Base-by-base conservation (phyloP, 495 filamentous ascomycete genomes). In the Xylaria longipes region DNA sequence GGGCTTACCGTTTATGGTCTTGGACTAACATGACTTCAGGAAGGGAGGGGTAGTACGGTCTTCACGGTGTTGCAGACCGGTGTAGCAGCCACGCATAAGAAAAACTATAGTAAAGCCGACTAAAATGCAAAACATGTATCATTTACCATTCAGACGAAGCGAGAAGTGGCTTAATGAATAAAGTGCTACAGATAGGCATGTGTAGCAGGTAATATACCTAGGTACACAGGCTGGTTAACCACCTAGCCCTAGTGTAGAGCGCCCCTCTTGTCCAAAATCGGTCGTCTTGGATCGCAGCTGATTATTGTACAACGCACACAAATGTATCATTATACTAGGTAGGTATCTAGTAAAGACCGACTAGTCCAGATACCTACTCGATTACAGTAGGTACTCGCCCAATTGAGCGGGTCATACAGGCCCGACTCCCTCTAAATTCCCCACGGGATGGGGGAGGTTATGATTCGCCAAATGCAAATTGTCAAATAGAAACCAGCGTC, bases 1-100 rank as follows among this genome's bases (percentile, higher is more conserved):
- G 17, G 17, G 45, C 69, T 66, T 65, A 25, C 69, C 62, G 50
- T 56, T 58, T 66, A n/a, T 27, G 62, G 69, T 35, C 27, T 35
- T 29, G 37, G n/a, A 17, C 11, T 43, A 43, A 20, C 35, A 14
- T 25, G 43, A 20, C 22, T 58, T 56, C 3, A 58, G 25, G 46
- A 4, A 46, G 41, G 37, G 35, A 58, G 66, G 69, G 46, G 52
- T 57, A 43, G 25, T n/a, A n/a, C n/a, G n/a, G n/a, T 52, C 43
- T 70, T 33, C 39, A 20, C 20, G 45, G n/a, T 27, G 31, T 22
- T 25, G n/a, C 63, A 22, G 39, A 41, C 37, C 14, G n/a, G 11
- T 2, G 63, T 52, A 52, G 31, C 45, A 37, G 17, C 45, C 63
- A 46, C n/a, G 43, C 43, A 46, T 22, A 52, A 65, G 41, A 35